Evolutionary conservation across 257 asterid genomes (phyloP).

Genomic region (Solanum paucissectum): DNA sequence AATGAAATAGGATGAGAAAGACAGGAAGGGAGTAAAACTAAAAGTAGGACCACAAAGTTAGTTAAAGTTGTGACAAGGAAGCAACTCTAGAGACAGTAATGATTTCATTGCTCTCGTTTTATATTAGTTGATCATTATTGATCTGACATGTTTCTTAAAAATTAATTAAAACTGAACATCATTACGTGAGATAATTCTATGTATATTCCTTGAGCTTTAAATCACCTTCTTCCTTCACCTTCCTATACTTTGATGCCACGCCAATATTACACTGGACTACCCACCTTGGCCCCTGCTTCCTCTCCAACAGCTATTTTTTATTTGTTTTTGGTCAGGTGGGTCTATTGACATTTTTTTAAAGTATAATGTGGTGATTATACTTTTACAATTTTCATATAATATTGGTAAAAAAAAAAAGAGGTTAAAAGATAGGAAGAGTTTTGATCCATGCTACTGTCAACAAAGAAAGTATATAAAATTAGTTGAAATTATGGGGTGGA

Average conservation of each 20-base stretch:
- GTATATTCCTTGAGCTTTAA: neutral
- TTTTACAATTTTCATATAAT: neutral
- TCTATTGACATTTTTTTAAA: neutral
- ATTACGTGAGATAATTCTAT: neutral
- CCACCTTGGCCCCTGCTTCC: neutral
- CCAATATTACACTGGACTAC: neutral
- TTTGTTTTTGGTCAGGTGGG: neutral
- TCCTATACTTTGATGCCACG: slow-evolving; percentile 15
- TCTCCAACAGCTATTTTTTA: neutral
- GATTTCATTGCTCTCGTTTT: neutral
- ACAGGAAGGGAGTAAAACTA: neutral
- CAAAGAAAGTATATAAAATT: neutral
- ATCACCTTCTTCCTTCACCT: slow-evolving; percentile 7
- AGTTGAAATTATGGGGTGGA: neutral
- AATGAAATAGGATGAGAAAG: neutral
- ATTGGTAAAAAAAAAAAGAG: too few relatives aligned
- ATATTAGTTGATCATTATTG: too few relatives aligned
- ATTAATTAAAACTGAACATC: neutral
- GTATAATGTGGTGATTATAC: neutral
- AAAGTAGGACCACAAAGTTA: slow-evolving; percentile 10
- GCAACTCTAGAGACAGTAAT: slow-evolving; percentile 2
- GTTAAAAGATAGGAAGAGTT: neutral
- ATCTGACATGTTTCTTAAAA: rapidly evolving
- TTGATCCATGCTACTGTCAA: neutral
- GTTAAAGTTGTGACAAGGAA: slow-evolving; percentile 19